Conservation (phyloP, 2,329 filamentous ascomycete species). For the Sporothrix pseudoabietina region DNA sequence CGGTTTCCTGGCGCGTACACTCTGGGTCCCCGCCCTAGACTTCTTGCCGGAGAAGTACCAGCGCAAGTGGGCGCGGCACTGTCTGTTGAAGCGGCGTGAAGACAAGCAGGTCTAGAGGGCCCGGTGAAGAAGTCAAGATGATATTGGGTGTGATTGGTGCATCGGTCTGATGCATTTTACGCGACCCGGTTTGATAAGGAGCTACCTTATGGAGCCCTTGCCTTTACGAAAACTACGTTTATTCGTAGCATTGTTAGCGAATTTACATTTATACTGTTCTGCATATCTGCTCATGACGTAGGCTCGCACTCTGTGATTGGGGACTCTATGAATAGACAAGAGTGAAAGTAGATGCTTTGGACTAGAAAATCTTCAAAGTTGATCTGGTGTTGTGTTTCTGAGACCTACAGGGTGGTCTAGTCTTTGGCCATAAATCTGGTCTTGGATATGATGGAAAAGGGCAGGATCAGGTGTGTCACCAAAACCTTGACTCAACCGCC, state of each 20-base stretch:
- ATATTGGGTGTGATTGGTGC: neutral
- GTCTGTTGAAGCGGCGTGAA: constrained; percentile 60
- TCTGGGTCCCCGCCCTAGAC: constrained; percentile 77
- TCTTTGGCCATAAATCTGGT: too few relatives aligned
- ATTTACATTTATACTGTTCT: neutral
- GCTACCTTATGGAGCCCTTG: neutral
- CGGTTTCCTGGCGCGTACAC: constrained; percentile 68
- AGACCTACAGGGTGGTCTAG: too few relatives aligned
- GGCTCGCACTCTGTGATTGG: neutral
- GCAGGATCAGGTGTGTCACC: neutral
- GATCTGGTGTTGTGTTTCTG: too few relatives aligned
- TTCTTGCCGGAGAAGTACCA: constrained; percentile 69
- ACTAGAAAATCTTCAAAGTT: too few relatives aligned
- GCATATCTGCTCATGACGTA: neutral
- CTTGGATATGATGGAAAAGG: too few relatives aligned
- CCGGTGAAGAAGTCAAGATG: neutral
- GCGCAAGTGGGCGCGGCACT: constrained; percentile 86
- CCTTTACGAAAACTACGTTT: neutral
- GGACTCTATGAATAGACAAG: neutral
- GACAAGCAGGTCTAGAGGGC: neutral
- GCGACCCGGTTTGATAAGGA: neutral
- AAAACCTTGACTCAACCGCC: neutral
- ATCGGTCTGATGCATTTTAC: neutral
- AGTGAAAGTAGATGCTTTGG: neutral
- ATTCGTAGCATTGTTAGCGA: neutral